These are phyloP conservation scores for Aspergillus panamensis DNA, from an alignment of 495 filamentous ascomycete genomes.

Conservation along the genomic window DNA sequence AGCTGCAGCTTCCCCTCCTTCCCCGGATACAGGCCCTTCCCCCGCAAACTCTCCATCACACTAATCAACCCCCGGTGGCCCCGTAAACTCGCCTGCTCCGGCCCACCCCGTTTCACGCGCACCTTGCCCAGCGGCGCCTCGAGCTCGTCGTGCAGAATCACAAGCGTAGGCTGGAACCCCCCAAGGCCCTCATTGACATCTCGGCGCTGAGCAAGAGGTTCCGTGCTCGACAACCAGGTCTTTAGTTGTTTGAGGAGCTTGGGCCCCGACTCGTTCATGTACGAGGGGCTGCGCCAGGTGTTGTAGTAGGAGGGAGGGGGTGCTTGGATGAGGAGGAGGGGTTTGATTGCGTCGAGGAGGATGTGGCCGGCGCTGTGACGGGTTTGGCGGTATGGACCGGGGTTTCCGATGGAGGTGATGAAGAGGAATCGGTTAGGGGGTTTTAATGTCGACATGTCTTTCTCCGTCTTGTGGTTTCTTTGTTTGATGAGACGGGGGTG, in stretches of 20 bases:
- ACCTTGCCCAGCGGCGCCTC: slow-evolving; percentile 66
- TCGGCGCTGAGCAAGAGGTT: not conserved
- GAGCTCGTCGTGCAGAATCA: slow-evolving; percentile 82
- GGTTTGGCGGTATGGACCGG: slow-evolving; percentile 59
- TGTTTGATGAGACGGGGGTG: not conserved
- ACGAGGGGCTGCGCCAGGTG: slow-evolving; percentile 62
- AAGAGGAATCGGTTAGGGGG: slow-evolving; percentile 48
- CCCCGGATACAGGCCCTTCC: slow-evolving; percentile 29
- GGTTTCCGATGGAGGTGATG: slow-evolving; percentile 73
- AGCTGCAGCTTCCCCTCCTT: slow-evolving; percentile 13
- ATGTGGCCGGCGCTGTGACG: slow-evolving; percentile 78
- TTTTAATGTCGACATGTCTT: slow-evolving; percentile 5
- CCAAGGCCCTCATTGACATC: not conserved
- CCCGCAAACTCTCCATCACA: slow-evolving; percentile 47
- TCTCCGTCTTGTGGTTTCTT: too few relatives aligned
- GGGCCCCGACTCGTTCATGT: slow-evolving; percentile 72
- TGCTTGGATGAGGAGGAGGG: slow-evolving; percentile 41
- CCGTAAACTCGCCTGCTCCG: slow-evolving; percentile 49
- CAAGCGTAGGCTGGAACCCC: slow-evolving; percentile 43
- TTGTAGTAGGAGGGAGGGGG: slow-evolving; percentile 52
- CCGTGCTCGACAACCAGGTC: slow-evolving; percentile 36
- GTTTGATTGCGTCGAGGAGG: slow-evolving; percentile 55
- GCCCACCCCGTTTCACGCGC: slow-evolving; percentile 53
- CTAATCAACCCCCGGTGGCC: slow-evolving; percentile 83
- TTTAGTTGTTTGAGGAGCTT: slow-evolving; percentile 37